These are phyloP conservation scores for Pichia cephalocereana DNA, from an alignment of 805 yeast genomes.

Conservation along the genomic window DNA sequence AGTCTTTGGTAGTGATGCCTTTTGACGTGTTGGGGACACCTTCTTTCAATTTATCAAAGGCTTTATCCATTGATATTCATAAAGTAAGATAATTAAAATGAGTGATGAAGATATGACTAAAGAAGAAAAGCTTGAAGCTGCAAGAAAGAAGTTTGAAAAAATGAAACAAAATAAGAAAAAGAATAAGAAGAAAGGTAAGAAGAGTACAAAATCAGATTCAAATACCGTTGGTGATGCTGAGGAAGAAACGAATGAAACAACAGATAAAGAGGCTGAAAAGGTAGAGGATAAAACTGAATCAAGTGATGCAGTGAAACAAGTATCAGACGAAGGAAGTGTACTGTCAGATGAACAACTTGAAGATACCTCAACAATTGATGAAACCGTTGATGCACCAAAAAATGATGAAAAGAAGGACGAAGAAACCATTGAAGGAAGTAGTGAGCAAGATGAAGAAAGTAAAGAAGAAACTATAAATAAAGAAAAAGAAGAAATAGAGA, in stretches of 20 bases:
- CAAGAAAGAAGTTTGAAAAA: constrained; percentile 29
- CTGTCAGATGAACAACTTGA: not conserved
- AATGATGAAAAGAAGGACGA: too few relatives aligned
- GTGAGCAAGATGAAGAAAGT: not conserved
- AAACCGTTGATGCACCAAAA: not conserved
- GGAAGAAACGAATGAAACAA: not conserved
- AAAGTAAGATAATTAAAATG: not conserved
- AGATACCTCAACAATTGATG: not conserved
- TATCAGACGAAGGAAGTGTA: not conserved
- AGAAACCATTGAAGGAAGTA: not conserved
- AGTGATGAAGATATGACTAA: constrained; percentile 22
- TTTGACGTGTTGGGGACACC: too few relatives aligned
- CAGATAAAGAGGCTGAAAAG: not conserved
- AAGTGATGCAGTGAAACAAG: not conserved
- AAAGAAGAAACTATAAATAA: constrained; percentile 2
- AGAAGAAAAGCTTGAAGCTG: constrained; percentile 27
- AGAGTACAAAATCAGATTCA: not conserved
- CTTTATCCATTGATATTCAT: too few relatives aligned
- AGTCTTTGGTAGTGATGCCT: too few relatives aligned
- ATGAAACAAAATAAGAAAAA: constrained; percentile 25
- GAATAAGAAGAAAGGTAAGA: constrained; percentile 16
- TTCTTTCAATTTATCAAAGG: not conserved
- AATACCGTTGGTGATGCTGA: constrained; percentile 1
- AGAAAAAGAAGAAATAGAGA: constrained; percentile 1
- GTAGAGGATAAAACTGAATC: constrained; percentile 1